Evolutionary conservation across 805 yeast genomes (phyloP).

Genomic region (Maudiozyma turicensis): DNA sequence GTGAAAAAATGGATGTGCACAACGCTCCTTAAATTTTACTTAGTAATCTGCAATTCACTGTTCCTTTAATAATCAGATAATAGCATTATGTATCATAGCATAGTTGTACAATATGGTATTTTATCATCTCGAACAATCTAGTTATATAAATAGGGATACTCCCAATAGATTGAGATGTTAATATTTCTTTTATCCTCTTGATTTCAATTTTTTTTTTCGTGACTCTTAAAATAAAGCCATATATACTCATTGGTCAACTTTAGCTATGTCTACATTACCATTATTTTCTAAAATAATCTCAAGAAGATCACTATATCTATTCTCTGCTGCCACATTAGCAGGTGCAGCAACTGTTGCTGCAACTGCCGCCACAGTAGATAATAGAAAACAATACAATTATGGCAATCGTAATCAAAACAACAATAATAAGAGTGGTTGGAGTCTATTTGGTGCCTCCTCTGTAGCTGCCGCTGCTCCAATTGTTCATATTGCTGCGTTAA

Average conservation of each 20-base stretch:
- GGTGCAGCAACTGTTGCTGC: slow-evolving; percentile 14
- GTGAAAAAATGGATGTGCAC: too few relatives aligned
- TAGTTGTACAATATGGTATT: too few relatives aligned
- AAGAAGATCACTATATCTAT: slow-evolving; percentile 15
- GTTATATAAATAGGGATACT: too few relatives aligned
- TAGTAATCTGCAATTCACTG: too few relatives aligned
- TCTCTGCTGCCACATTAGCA: slow-evolving; percentile 27
- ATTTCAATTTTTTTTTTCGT: too few relatives aligned
- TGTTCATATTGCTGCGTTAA: slow-evolving; percentile 27
- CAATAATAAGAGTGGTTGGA: slow-evolving; percentile 11
- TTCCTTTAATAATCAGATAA: too few relatives aligned
- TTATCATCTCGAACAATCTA: too few relatives aligned
- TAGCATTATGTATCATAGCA: too few relatives aligned
- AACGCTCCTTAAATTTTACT: too few relatives aligned
- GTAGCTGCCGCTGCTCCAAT: slow-evolving; percentile 30
- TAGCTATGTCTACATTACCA: slow-evolving; percentile 7
- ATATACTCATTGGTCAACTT: neutral
- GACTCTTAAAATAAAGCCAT: neutral
- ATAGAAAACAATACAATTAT: slow-evolving; percentile 9
- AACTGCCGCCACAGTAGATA: slow-evolving; percentile 21
- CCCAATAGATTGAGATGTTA: too few relatives aligned
- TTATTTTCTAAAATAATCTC: slow-evolving; percentile 14
- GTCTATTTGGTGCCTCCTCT: neutral
- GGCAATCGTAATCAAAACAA: slow-evolving; percentile 13
- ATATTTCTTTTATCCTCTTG: too few relatives aligned